These are phyloP conservation scores for Aegilops speltoides DNA, from an alignment of 176 grass and related monocot species.

Conservation along the genomic window DNA sequence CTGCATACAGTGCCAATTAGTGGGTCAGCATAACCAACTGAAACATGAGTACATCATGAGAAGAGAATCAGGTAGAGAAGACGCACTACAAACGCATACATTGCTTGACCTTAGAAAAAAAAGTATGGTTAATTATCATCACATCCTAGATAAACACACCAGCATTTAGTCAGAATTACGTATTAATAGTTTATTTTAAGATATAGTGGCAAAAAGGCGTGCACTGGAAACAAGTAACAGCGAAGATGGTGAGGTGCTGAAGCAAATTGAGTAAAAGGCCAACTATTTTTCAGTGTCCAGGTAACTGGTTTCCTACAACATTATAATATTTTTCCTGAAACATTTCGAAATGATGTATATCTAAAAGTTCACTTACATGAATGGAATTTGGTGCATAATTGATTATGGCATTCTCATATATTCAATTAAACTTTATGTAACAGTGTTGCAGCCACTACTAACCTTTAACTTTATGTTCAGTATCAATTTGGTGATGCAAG, in stretches of 20 bases:
- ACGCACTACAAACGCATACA: constrained; percentile 18
- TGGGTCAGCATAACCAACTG: constrained; percentile 7
- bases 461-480: constrained; percentile 22
- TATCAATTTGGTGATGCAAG: constrained; percentile 1
- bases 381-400: background rate
- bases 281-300: constrained; percentile 8
- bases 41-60: constrained; percentile 12
- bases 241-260: background rate
- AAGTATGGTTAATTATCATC: constrained; percentile 12
- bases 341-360: constrained; percentile 7
- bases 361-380: constrained; percentile 20
- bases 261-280: constrained; percentile 14
- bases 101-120: background rate
- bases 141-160: constrained; percentile 2
- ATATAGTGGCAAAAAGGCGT: background rate
- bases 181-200: constrained; percentile 1
- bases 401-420: background rate
- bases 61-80: constrained; percentile 3
- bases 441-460: background rate
- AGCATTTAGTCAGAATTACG: constrained; percentile 4
- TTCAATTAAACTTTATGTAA: background rate
- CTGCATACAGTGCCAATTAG: constrained; percentile 50
- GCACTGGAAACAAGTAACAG: background rate
- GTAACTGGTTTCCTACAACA: constrained; percentile 8
- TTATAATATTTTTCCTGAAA: background rate